Percentiles rank a stretch among this genome's conserved stretches.
Conservation (phyloP, 352 stramenopile genomes). For the Aphanomyces invadans region DNA sequence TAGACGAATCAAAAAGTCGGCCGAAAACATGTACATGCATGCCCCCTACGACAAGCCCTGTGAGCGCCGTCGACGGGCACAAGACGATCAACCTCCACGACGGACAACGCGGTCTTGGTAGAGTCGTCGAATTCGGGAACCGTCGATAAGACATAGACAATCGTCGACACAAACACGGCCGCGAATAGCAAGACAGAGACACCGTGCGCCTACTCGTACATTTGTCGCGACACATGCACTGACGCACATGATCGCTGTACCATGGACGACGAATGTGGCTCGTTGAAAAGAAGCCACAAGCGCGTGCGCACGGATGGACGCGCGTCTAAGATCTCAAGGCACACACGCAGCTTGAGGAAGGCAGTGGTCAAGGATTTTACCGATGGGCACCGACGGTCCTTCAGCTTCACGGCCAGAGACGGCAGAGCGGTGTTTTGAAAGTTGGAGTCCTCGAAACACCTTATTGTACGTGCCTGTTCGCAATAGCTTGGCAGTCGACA, state of each 20-base stretch:
- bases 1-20: constrained; percentile 51
- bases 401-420: neutral
- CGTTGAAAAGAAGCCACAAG: constrained; percentile 54
- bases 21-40: constrained; percentile 30
- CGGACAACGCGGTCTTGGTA: constrained; percentile 28
- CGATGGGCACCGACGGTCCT: neutral
- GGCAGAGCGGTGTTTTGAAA: neutral
- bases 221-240: neutral
- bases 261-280: constrained; percentile 48
- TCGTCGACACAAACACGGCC: constrained; percentile 57
- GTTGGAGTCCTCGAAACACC: neutral
- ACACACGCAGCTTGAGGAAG: neutral
- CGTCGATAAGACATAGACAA: constrained; percentile 62
- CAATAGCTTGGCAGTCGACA: neutral
- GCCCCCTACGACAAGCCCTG: neutral
- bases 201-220: constrained; percentile 29
- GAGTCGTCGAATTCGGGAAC: constrained; percentile 39
- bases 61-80: neutral
- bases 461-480: neutral
- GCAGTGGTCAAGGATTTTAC: neutral
- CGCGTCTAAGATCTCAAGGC: neutral
- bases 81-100: constrained; percentile 46
- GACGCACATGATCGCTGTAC: too few species aligned
- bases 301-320: neutral
- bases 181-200: constrained; percentile 54